Evolutionary conservation across 768 basidiomycete genomes (phyloP).

Genomic region (Boletus speciosus): DNA sequence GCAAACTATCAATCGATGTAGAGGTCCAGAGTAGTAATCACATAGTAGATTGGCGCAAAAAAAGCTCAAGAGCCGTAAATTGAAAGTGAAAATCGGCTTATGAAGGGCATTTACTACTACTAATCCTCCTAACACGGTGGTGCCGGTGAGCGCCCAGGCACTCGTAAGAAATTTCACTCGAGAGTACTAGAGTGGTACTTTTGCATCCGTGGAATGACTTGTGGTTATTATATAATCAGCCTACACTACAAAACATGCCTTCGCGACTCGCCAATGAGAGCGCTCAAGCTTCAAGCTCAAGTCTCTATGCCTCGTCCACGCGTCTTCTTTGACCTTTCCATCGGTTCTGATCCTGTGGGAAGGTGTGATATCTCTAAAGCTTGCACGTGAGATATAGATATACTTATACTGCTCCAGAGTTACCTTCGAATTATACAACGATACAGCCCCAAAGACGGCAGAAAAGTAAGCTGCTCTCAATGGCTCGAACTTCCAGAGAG

Average conservation of each 20-base stretch:
- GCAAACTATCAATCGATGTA: not conserved
- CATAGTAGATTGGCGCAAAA: not conserved
- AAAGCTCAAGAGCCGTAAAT: not conserved
- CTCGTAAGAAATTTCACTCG: not conserved
- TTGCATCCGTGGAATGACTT: no score
- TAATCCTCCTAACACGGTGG: not conserved
- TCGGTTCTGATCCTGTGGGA: constrained; percentile 49
- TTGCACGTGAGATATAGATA: constrained; percentile 1
- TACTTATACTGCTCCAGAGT: constrained; percentile 41
- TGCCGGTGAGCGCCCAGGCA: not conserved
- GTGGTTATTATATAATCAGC: constrained; percentile 13
- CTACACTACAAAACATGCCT: not conserved
- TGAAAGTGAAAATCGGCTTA: not conserved
- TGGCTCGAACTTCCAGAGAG: not conserved
- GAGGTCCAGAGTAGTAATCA: not conserved
- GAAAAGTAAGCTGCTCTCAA: constrained; percentile 60
- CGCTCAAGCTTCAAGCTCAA: not conserved
- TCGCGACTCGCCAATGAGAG: no score
- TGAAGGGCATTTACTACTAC: not conserved
- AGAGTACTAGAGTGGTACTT: no score
- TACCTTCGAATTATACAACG: constrained; percentile 72
- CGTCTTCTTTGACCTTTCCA: constrained; percentile 65
- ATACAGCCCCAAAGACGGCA: constrained; percentile 67
- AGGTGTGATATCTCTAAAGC: constrained; percentile 38
- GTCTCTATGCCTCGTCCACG: constrained; percentile 50